Evolutionary conservation across 2,329 filamentous ascomycete genomes (phyloP).

Genomic region (Camillea tinctor): DNA sequence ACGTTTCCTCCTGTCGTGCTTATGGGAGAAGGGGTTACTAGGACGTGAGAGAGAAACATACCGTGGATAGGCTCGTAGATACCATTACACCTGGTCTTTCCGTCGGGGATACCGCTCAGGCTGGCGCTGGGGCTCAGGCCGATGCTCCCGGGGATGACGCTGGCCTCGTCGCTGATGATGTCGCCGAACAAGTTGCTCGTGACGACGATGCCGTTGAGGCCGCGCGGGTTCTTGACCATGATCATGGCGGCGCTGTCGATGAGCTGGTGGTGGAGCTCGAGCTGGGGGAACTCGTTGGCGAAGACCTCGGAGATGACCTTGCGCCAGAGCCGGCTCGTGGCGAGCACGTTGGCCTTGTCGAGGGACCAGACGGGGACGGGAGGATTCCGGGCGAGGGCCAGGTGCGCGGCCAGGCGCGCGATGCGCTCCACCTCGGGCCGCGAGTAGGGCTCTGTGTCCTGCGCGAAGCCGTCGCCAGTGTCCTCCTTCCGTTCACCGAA

Average conservation of each 20-base stretch:
- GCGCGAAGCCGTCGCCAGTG: conserved; percentile 69
- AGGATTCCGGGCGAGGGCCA: conserved; percentile 76
- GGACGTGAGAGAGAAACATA: conserved; percentile 39
- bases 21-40: too few relatives aligned
- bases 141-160: conserved; percentile 87
- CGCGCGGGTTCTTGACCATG: conserved; percentile 89
- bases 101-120: conserved; percentile 81
- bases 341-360: conserved; percentile 96
- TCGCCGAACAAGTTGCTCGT: conserved; percentile 95
- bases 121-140: conserved; percentile 87
- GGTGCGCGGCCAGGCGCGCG: conserved; percentile 74
- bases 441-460: conserved; percentile 86
- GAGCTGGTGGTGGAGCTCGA: conserved; percentile 82
- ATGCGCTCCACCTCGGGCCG: conserved; percentile 85
- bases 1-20: too few relatives aligned
- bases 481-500: conserved; percentile 86
- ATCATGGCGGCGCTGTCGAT: conserved; percentile 98
- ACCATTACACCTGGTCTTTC: conserved; percentile 80
- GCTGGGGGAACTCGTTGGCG: conserved; percentile 81
- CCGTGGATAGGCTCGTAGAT: conserved; percentile 98
- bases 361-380: conserved; percentile 79
- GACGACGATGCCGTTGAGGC: conserved; percentile 85
- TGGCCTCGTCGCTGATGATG: conserved; percentile 93
- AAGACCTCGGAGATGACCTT: conserved; percentile 84
- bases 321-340: conserved; percentile 85